Evolutionary conservation across 768 basidiomycete species (phyloP).

Genomic region (Galerina marginata): DNA sequence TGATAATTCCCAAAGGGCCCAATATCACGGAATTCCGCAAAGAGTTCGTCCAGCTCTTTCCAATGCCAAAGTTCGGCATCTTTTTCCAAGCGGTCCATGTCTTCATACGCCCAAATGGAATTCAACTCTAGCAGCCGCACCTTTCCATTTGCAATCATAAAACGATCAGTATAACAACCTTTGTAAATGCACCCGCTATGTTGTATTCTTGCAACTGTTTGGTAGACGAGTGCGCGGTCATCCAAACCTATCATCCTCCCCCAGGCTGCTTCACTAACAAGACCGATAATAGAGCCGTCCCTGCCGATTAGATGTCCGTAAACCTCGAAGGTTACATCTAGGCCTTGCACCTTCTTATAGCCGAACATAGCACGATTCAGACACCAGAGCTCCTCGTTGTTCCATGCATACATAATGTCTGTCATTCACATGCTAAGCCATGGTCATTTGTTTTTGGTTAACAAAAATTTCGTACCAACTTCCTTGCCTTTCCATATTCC

Average conservation of each 20-base stretch:
- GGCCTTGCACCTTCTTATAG: slow-evolving; percentile 31
- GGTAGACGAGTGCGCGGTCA: slow-evolving; percentile 38
- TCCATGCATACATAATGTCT: slow-evolving; percentile 41
- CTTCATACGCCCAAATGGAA: slow-evolving; percentile 22
- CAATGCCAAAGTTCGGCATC: slow-evolving; percentile 33
- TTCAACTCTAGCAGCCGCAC: slow-evolving; percentile 36
- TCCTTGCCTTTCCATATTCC: slow-evolving; percentile 45
- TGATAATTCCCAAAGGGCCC: slow-evolving; percentile 18
- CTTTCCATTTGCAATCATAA: slow-evolving; percentile 40
- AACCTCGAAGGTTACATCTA: slow-evolving; percentile 42
- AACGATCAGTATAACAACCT: slow-evolving; percentile 24
- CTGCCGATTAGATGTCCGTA: slow-evolving; percentile 38
- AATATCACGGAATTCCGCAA: slow-evolving; percentile 25
- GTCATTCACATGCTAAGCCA: not conserved
- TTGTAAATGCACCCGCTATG: slow-evolving; percentile 30
- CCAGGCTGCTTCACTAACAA: slow-evolving; percentile 41
- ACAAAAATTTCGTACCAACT: slow-evolving; percentile 33
- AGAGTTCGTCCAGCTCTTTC: slow-evolving; percentile 29
- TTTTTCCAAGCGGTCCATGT: slow-evolving; percentile 25
- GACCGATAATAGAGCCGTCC: slow-evolving; percentile 37
- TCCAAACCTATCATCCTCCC: slow-evolving; percentile 34
- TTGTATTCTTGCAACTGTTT: slow-evolving; percentile 35
- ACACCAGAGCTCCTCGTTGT: slow-evolving; percentile 26
- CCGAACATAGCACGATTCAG: slow-evolving; percentile 38
- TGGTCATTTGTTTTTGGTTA: not conserved